A percentile compares a stretch with the other conserved stretches of the same genome.
phyloP scores from a whole-genome alignment of 805 yeast species.

The Kregervanrija pseudodelftensis region DNA sequence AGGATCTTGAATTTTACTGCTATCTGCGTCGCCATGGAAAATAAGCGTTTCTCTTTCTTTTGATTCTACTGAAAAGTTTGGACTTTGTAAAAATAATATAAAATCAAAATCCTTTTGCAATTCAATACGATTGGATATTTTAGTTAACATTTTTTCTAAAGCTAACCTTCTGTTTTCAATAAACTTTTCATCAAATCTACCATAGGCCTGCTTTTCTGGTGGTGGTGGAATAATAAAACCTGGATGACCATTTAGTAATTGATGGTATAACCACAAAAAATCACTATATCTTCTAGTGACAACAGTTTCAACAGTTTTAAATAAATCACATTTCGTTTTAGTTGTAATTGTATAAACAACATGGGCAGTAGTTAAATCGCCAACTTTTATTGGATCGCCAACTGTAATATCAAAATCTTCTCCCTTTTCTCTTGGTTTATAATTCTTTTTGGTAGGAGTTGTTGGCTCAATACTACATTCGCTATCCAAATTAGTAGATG shows the following conservation, averaged over 20 bases:
- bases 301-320: conserved; percentile 33
- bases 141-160: conserved; percentile 76
- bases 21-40: conserved; percentile 25
- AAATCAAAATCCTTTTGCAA: conserved; percentile 73
- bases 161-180: conserved; percentile 80
- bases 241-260: conserved; percentile 77
- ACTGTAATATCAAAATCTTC: conserved; percentile 57
- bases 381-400: conserved; percentile 87
- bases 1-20: conserved; percentile 25
- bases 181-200: conserved; percentile 85
- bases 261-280: conserved; percentile 91
- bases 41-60: conserved; percentile 54
- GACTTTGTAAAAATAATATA: conserved; percentile 67
- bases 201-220: conserved; percentile 88
- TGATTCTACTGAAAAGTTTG: conserved; percentile 59
- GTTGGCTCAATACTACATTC: background rate
- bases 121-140: conserved; percentile 49
- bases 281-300: conserved; percentile 87
- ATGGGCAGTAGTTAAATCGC: conserved; percentile 83
- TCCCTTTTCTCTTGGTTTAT: conserved; percentile 8
- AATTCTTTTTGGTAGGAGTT: conserved; percentile 4
- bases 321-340: conserved; percentile 37
- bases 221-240: conserved; percentile 94
- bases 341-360: conserved; percentile 79
- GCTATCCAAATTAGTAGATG: too few species aligned